These are phyloP conservation scores for Wallacemonas sp. DNA, from an alignment of 208 protist species.

Conservation along the genomic window DNA sequence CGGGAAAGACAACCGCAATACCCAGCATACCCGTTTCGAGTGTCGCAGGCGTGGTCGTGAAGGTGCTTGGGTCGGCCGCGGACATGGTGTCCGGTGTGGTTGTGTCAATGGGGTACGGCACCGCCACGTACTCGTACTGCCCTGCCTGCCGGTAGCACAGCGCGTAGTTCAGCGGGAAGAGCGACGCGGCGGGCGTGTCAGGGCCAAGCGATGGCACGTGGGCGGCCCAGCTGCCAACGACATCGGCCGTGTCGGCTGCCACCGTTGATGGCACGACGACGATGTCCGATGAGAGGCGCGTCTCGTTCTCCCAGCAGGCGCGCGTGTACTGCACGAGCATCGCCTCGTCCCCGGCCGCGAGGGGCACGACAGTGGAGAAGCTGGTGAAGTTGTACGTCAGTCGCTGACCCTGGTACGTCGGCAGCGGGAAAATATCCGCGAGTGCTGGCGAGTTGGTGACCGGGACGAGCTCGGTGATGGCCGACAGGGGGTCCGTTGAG, in stretches of 20 bases:
- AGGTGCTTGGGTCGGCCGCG: constrained; percentile 56
- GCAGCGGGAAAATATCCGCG: constrained; percentile 31
- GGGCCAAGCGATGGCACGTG: constrained; percentile 88
- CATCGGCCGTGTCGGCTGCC: constrained; percentile 14
- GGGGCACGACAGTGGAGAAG: constrained; percentile 33
- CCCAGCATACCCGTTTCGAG: constrained; percentile 61
- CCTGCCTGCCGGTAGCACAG: constrained; percentile 75
- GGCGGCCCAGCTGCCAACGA: constrained; percentile 39
- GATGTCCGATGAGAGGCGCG: constrained; percentile 27
- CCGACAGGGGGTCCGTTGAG: neutral
- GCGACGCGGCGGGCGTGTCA: constrained; percentile 30
- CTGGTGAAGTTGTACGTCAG: constrained; percentile 53
- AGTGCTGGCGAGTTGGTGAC: constrained; percentile 45
- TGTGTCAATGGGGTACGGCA: constrained; percentile 42
- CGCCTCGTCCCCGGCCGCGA: constrained; percentile 38
- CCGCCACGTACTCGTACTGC: constrained; percentile 78
- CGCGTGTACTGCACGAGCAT: constrained; percentile 71
- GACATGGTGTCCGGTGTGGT: constrained; percentile 20
- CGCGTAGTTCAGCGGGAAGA: constrained; percentile 72
- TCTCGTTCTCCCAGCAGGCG: constrained; percentile 72
- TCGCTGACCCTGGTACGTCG: constrained; percentile 80
- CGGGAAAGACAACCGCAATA: constrained; percentile 58
- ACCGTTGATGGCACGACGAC: constrained; percentile 36
- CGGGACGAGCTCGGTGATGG: constrained; percentile 29
- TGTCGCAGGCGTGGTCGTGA: constrained; percentile 45